Percentiles rank a stretch among this genome's conserved stretches.
Evolutionary conservation across 805 yeast genomes (phyloP).

Genomic region (Ogataea allantospora): DNA sequence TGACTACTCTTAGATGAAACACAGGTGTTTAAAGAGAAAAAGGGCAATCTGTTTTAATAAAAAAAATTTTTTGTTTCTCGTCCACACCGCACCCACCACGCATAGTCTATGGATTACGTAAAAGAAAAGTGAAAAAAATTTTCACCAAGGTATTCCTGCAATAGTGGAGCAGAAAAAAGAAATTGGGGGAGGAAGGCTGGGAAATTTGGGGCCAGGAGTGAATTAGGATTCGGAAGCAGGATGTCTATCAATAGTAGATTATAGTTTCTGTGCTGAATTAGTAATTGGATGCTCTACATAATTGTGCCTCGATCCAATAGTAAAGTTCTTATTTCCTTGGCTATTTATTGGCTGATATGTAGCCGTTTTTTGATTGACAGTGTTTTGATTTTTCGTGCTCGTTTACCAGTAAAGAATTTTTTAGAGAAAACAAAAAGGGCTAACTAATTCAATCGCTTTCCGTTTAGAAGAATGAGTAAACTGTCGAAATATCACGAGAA

Average conservation of each 20-base stretch:
- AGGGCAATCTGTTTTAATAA: conserved; percentile 12
- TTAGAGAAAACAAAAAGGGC: conserved; percentile 7
- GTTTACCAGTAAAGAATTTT: conserved; percentile 5
- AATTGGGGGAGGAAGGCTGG: conserved; percentile 1
- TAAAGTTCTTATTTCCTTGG: background rate
- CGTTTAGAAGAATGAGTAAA: conserved; percentile 9
- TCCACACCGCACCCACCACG: conserved; percentile 15
- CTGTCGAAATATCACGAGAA: conserved; percentile 42
- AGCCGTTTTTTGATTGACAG: conserved; percentile 5
- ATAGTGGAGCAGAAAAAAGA: conserved; percentile 4
- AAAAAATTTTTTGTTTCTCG: conserved; percentile 12
- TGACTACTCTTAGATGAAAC: conserved; percentile 14
- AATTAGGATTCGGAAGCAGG: background rate
- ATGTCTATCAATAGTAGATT: too few species aligned
- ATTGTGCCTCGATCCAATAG: background rate
- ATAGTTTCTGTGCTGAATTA: too few species aligned
- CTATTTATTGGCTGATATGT: background rate
- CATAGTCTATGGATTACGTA: conserved; percentile 11
- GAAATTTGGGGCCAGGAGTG: background rate
- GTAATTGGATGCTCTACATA: too few species aligned
- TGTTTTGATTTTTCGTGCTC: conserved; percentile 1
- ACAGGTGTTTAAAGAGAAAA: conserved; percentile 10
- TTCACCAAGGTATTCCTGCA: conserved; percentile 4
- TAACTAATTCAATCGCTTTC: conserved; percentile 1
- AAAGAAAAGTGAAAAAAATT: conserved; percentile 14